Evolutionary conservation across 2,329 filamentous ascomycete species (phyloP).

Genomic region (Aspergillus novoparasiticus): DNA sequence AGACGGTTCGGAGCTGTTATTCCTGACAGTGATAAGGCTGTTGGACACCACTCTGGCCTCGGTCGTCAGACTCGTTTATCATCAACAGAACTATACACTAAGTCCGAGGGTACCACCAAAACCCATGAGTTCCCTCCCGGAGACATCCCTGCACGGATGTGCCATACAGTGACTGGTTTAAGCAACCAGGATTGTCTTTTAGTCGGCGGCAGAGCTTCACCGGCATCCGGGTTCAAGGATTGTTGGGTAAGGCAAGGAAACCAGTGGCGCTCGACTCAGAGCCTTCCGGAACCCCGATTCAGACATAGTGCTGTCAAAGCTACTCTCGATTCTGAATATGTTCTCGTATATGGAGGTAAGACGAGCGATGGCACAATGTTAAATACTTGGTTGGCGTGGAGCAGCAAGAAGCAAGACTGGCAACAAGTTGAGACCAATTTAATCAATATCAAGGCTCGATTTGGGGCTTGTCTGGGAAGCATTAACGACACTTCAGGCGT

Average conservation of each 20-base stretch:
- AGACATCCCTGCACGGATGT: conserved; percentile 59
- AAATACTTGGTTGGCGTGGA: conserved; percentile 60
- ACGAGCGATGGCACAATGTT: conserved; percentile 52
- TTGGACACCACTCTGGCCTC: conserved; percentile 46
- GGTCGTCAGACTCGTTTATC: conserved; percentile 51
- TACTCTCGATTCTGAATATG: conserved; percentile 41
- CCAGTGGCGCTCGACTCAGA: conserved; percentile 65
- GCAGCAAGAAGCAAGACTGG: conserved; percentile 53
- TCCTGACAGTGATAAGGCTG: conserved; percentile 30
- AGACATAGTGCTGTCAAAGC: conserved; percentile 68
- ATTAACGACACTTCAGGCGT: conserved; percentile 58
- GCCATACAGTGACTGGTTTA: conserved; percentile 73
- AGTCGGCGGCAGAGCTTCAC: conserved; percentile 77
- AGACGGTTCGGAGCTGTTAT: conserved; percentile 65
- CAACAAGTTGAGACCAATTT: conserved; percentile 41
- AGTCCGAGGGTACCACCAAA: conserved; percentile 51
- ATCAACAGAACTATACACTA: conserved; percentile 50
- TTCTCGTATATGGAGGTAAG: conserved; percentile 66
- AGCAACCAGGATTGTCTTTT: conserved; percentile 63
- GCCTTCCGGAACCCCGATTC: conserved; percentile 72
- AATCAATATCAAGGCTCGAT: conserved; percentile 52
- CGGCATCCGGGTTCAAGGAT: conserved; percentile 67
- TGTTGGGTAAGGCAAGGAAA: conserved; percentile 72
- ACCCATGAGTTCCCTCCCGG: conserved; percentile 48
- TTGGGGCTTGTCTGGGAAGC: conserved; percentile 55